Evolutionary conservation across 2,329 filamentous ascomycete species (phyloP), one percentile per base, ranked within the genome.

Genomic region (Sarocladiaceae sp.): DNA sequence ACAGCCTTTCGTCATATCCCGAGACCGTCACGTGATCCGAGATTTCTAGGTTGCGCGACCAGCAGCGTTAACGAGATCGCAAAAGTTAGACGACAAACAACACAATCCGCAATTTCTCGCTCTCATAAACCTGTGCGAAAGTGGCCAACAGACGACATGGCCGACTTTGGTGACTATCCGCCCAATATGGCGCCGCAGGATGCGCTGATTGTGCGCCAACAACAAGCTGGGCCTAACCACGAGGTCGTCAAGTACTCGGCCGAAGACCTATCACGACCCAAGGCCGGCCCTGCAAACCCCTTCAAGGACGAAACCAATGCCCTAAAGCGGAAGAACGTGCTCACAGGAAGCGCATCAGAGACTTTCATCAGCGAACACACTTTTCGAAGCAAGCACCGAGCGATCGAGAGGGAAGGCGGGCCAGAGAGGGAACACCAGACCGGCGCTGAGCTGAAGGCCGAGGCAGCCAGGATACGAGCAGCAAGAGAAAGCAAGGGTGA

Each of bases 341-440:
- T 89, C 11, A 97, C 94, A 0, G 94, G 94, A 11, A 87, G 82
- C 61, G 94, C 94, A 2, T 82, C 94, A 60, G 93, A 99, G 69
- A 91, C 88, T 0, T 88, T 83, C 59, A 83, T 99, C 57, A 96
- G 90, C 67, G 94, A 97, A 63, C 83, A 93, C 57, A 91, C 89
- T 1, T 99, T 99, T 66, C 84, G 90, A 59, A 83, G 82, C 62
- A 91, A 94, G 58, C 92, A 97, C 66, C 86, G 90, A 53, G 91
- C 90, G 2, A 81, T 94, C 55, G 86, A 93, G 66, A 80, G 87
- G 56, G 82, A 62, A 66, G 86, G 70, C 58, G 79, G 82, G 56
- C 70, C 80, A 0, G 75, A 77, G 58, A 69, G 79, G 52, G 79
- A 85, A 60, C 76, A 76, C 55, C 76, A 80, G 59, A 77, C 73